Base-by-base conservation (phyloP, 805 yeast species). In the Candida saitoana region DNA sequence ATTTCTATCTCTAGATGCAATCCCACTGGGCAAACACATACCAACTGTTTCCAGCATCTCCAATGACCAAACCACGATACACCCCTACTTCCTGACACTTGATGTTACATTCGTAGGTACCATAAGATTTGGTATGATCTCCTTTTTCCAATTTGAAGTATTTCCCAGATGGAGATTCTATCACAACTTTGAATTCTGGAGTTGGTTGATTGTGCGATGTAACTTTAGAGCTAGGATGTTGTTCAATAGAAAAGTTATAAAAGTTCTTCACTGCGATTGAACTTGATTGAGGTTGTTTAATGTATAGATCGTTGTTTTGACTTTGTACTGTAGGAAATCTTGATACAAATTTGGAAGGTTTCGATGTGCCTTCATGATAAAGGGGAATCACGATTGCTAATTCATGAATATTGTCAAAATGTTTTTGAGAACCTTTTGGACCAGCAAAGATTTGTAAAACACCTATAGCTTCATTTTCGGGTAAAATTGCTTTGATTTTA, bases 11-110 rank as follows among this genome's bases (percentile, higher is more conserved):
- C 18, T 18, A 36, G 18, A 18, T 59, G 60, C 91, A 84, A 24
- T 69, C 68, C 99, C 99, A 91, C 61, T 89, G 96, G 11, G 95
- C 89, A 63, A 87, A 88, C 3, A 86, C 87, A 53, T 88, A 84
- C 87, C 96, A 87, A 41, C 88, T 82, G 41, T 74, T 73, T 3
- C 86, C 87, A 32, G 81, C 77, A 48, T 87, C 91, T 7, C 87
- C 83, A 31, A 84, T 77, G 0, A 87, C 87, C 36, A 90, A 73
- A 1, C 88, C 91, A 43, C 90, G 74, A 87, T 96, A 93, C 14
- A 74, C 59, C 2, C 99, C 99, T 1, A 65, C 59, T 56, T 90
- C 96, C 46, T 73, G 75, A 43, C 87, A 70, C 44, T 76, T 75
- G 18, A 84, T 65, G 33, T 73, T 68, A n/a, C 76, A 57, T 45